phyloP scores from a whole-genome alignment of 2,329 filamentous ascomycete species.

The Monosporascus sp. region DNA sequence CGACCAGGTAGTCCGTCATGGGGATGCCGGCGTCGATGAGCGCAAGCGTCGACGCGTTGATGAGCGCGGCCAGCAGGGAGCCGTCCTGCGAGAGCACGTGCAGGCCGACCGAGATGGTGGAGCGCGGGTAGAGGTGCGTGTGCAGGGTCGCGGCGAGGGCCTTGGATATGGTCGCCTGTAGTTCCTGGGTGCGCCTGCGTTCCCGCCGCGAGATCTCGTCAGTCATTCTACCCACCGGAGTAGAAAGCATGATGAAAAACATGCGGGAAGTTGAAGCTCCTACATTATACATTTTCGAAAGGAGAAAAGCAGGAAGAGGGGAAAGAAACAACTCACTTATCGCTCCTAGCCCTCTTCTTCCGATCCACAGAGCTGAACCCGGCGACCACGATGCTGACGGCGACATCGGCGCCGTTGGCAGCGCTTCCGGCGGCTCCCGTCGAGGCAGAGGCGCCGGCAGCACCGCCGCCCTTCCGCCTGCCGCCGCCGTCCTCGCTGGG shows the following conservation, averaged over 20 bases:
- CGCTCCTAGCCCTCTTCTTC: conserved; percentile 67
- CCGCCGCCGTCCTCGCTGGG: conserved; percentile 61
- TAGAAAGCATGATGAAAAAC: too few species aligned
- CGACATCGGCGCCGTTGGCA: conserved; percentile 58
- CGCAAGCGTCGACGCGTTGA: conserved; percentile 88
- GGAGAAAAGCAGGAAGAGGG: conserved; percentile 2
- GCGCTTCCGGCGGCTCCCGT: conserved; percentile 17
- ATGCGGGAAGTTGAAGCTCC: not conserved
- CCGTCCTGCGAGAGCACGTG: conserved; percentile 90
- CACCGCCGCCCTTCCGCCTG: conserved; percentile 29
- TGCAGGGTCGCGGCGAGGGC: conserved; percentile 76
- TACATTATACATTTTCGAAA: not conserved
- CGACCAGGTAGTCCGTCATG: conserved; percentile 86
- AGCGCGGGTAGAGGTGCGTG: conserved; percentile 84
- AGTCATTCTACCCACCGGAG: too few species aligned
- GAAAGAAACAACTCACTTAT: conserved; percentile 58
- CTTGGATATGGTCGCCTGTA: conserved; percentile 72
- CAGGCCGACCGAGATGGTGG: conserved; percentile 74
- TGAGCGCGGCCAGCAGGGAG: conserved; percentile 78
- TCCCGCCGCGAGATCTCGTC: too few species aligned
- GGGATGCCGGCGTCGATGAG: conserved; percentile 93
- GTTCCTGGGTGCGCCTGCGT: conserved; percentile 69
- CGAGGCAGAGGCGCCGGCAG: not conserved
- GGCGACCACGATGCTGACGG: conserved; percentile 78
- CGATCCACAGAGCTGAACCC: conserved; percentile 86